Evolutionary conservation across 2,329 filamentous ascomycete genomes (phyloP).

Genomic region (Trichoderma atrobrunneum): DNA sequence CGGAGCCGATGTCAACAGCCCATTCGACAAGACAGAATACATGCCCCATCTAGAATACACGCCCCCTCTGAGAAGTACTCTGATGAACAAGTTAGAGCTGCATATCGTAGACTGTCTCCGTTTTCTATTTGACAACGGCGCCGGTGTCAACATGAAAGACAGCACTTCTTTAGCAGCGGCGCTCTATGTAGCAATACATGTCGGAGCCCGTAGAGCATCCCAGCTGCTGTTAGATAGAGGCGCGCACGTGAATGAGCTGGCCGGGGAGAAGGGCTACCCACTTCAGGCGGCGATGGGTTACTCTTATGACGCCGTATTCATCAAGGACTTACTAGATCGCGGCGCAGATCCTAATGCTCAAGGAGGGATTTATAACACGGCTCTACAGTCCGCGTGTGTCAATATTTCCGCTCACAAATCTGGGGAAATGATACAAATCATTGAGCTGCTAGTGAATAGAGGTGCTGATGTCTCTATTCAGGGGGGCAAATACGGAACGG

Average conservation of each 20-base stretch:
- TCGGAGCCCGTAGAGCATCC: not conserved
- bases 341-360: not conserved
- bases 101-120: not conserved
- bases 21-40: not conserved
- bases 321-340: not conserved
- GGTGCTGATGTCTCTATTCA: not conserved
- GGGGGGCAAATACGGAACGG: not conserved
- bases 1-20: not conserved
- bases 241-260: not conserved
- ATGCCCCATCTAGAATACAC: not conserved
- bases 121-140: not conserved
- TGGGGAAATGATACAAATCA: no score
- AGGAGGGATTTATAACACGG: not conserved
- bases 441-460: not conserved
- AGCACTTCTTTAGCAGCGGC: not conserved
- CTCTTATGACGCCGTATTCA: fast-evolving
- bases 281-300: not conserved
- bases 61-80: fast-evolving
- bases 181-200: not conserved
- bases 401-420: fast-evolving
- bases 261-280: not conserved
- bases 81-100: not conserved
- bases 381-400: not conserved
- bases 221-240: not conserved
- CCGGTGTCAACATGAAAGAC: not conserved